These are phyloP conservation scores for Adansonia digitata DNA, from an alignment of 345 rosid genomes.

Conservation along the genomic window DNA sequence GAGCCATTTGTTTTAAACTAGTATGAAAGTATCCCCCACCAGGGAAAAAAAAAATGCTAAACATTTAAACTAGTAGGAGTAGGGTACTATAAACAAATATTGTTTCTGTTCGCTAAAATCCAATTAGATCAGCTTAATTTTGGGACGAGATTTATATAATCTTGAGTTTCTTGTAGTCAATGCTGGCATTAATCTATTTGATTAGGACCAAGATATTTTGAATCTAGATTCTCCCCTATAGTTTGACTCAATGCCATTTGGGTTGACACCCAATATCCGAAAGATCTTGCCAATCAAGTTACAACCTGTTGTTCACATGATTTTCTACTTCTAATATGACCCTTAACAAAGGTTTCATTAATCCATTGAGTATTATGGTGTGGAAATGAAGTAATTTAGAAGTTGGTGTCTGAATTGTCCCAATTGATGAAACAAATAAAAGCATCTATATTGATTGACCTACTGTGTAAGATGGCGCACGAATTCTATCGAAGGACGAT, in stretches of 20 bases:
- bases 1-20: not conserved
- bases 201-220: not conserved
- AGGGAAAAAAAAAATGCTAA: not conserved
- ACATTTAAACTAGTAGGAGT: not conserved
- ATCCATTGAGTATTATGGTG: not conserved
- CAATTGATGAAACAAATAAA: not conserved
- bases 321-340: not conserved
- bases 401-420: not conserved
- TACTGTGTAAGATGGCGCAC: not conserved
- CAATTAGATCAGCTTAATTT: conserved; percentile 4
- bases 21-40: not conserved
- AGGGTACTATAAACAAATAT: not conserved
- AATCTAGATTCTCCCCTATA: not conserved
- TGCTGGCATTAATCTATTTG: not conserved
- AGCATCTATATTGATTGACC: not conserved
- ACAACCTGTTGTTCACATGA: conserved; percentile 2
- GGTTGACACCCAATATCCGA: too few relatives aligned
- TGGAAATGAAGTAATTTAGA: not conserved
- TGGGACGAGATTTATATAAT: not conserved
- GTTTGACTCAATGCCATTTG: conserved; percentile 3
- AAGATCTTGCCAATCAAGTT: not conserved
- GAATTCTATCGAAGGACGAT: not conserved
- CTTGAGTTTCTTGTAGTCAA: not conserved
- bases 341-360: not conserved
- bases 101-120: not conserved